Percentiles rank a stretch among this genome's conserved stretches.
phyloP scores from a whole-genome alignment of 768 basidiomycete genomes.

The Mycena floridula region DNA sequence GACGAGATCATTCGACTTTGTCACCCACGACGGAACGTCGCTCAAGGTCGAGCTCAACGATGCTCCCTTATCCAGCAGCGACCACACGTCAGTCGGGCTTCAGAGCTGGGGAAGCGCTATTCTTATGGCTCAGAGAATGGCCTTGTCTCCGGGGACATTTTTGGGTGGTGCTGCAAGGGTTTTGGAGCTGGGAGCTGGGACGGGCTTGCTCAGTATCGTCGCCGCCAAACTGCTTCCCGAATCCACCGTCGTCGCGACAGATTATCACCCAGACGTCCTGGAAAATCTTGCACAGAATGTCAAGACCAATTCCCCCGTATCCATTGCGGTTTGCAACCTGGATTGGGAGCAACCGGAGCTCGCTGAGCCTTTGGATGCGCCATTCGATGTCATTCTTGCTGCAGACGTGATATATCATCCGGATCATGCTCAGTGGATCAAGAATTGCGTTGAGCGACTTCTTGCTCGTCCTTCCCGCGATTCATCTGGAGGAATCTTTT shows the following conservation, averaged over 20 bases:
- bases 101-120: constrained; percentile 85
- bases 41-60: constrained; percentile 62
- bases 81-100: constrained; percentile 76
- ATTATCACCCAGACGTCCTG: constrained; percentile 74
- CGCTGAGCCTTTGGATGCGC: constrained; percentile 24
- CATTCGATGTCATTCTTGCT: constrained; percentile 68
- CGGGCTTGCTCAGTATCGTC: constrained; percentile 75
- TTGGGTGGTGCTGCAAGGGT: constrained; percentile 27
- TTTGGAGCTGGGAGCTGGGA: constrained; percentile 83
- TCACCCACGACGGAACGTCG: constrained; percentile 9
- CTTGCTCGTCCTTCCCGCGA: constrained; percentile 28
- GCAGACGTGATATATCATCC: constrained; percentile 79
- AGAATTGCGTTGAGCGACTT: constrained; percentile 47
- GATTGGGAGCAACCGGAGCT: constrained; percentile 57
- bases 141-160: constrained; percentile 36
- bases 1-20: constrained; percentile 49
- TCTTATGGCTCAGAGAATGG: constrained; percentile 60
- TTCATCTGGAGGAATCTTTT: constrained; percentile 46
- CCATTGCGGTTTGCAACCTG: constrained; percentile 35
- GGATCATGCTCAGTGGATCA: constrained; percentile 65
- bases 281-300: constrained; percentile 61
- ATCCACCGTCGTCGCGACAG: constrained; percentile 56
- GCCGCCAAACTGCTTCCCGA: constrained; percentile 39
- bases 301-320: constrained; percentile 36
- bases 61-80: constrained; percentile 52